Percentiles rank a stretch among this genome's conserved stretches.
These are phyloP conservation scores for Ormosia semicastrata DNA, from an alignment of 306 rosid genomes.

Conservation along the genomic window DNA sequence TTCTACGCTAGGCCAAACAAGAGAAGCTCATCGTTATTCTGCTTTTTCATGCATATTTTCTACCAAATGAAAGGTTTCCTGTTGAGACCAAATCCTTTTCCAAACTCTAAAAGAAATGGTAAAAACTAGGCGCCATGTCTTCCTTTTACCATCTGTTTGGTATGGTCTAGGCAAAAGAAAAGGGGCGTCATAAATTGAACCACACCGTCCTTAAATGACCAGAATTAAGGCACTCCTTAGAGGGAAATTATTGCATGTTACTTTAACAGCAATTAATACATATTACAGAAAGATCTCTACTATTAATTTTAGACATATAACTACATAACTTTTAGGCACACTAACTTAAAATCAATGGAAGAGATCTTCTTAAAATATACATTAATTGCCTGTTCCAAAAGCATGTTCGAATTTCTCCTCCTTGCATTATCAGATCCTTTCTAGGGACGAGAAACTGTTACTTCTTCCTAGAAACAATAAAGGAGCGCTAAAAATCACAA, in stretches of 20 bases:
- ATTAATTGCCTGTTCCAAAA: too few species aligned
- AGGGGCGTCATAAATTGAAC: conserved; percentile 36
- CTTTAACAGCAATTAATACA: not conserved
- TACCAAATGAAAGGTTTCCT: not conserved
- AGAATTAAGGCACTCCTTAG: conserved; percentile 22
- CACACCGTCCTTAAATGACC: conserved; percentile 7
- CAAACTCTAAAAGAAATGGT: not conserved
- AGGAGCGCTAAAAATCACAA: conserved; percentile 30
- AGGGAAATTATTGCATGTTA: too few species aligned
- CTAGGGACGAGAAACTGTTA: conserved; percentile 49
- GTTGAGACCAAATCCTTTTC: not conserved
- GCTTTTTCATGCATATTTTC: not conserved
- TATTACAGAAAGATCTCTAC: not conserved
- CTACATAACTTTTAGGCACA: too few species aligned
- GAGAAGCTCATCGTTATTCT: not conserved
- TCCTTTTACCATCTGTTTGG: not conserved
- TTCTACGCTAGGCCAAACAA: conserved; percentile 13
- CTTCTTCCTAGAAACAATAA: conserved; percentile 34
- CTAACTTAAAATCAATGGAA: too few species aligned
- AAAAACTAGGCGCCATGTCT: not conserved
- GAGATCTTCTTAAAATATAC: too few species aligned
- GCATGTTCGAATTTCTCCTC: not conserved
- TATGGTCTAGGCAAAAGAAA: conserved; percentile 17
- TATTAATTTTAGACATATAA: too few species aligned
- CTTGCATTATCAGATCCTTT: conserved; percentile 20